These are phyloP conservation scores for Kluyveromyces siamensis DNA, from an alignment of 805 yeast species.

Conservation along the genomic window DNA sequence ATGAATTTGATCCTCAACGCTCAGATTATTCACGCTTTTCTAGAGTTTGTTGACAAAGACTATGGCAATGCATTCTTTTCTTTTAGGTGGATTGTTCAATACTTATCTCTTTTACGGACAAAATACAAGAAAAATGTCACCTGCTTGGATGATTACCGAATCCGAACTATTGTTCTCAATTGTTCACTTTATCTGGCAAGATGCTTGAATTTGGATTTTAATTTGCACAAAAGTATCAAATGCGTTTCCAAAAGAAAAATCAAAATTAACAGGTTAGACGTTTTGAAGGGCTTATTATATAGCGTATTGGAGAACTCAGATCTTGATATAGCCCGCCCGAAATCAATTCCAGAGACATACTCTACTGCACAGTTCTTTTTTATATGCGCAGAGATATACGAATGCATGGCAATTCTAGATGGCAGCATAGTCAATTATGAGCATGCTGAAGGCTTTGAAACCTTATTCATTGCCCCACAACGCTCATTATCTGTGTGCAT, in stretches of 20 bases:
- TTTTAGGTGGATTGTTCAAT: constrained; percentile 17
- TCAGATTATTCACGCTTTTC: constrained; percentile 4
- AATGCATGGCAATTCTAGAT: constrained; percentile 10
- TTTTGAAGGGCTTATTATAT: constrained; percentile 10
- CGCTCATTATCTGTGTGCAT: constrained; percentile 24
- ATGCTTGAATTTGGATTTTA: constrained; percentile 7
- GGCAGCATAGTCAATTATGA: constrained; percentile 12
- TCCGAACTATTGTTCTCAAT: neutral
- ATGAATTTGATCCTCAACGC: constrained; percentile 3
- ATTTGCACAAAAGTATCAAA: neutral
- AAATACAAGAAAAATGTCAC: neutral
- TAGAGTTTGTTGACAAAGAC: constrained; percentile 8
- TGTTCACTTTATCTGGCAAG: constrained; percentile 1
- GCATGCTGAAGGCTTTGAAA: constrained; percentile 1
- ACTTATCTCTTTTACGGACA: constrained; percentile 7
- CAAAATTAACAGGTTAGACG: constrained; percentile 6
- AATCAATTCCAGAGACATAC: neutral
- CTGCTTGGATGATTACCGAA: neutral
- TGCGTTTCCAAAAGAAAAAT: constrained; percentile 1
- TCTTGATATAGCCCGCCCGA: neutral
- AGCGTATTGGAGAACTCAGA: constrained; percentile 8
- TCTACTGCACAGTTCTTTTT: constrained; percentile 7
- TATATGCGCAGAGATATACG: constrained; percentile 11
- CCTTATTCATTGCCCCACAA: constrained; percentile 8
- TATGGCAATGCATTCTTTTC: constrained; percentile 10